Base-by-base conservation (phyloP, 2,329 filamentous ascomycete species). In the Penicillium thymicola region DNA sequence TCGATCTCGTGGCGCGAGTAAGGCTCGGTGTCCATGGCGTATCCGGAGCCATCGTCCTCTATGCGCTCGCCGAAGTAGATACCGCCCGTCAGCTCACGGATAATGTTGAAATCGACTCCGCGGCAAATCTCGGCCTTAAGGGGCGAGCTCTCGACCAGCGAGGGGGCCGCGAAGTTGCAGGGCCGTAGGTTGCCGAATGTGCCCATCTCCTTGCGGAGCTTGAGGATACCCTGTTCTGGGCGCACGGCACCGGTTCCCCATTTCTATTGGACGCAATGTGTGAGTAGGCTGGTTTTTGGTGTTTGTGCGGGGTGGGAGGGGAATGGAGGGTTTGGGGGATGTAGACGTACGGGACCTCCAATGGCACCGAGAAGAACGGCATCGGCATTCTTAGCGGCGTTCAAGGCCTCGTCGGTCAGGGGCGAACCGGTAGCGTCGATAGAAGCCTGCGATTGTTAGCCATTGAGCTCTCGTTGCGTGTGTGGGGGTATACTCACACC, bases 181-280 rank as follows among this genome's bases (percentile, higher is more conserved):
- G 92, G 93, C 6, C 93, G 88, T 57, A 97, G 86, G 84, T 97
- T 97, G 67, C 92, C 93, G 78, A 95, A 97, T 55, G 93, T 91
- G 70, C 84, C 83, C 82, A 97, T 89, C 77, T 97, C 90, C 78
- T 95, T 97, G 78, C 93, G 91, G 52, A 97, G 89, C 65, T 81
- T 85, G 60, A 97, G 87, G 68, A 97, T 86, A 59, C 93, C 93
- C 78, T 97, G 90, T 75, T 97, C 93, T 1, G 93, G 93, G 43
- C 92, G 90, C 61, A 97, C 88, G 56, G 86, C 78, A 65, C 90
- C 90, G 32, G 91, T 94, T 59, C 92, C 92, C 91, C 92, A 97
- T 90, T 97, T 85, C 81, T 84, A 54, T 41, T 9, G 7, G 7
- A 34, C 27, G 11, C n/a, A n/a, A 34, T 53, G 55, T 46, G 36